phyloP scores from a whole-genome alignment of 257 asterid species.

The Fraxinus pennsylvanica region DNA sequence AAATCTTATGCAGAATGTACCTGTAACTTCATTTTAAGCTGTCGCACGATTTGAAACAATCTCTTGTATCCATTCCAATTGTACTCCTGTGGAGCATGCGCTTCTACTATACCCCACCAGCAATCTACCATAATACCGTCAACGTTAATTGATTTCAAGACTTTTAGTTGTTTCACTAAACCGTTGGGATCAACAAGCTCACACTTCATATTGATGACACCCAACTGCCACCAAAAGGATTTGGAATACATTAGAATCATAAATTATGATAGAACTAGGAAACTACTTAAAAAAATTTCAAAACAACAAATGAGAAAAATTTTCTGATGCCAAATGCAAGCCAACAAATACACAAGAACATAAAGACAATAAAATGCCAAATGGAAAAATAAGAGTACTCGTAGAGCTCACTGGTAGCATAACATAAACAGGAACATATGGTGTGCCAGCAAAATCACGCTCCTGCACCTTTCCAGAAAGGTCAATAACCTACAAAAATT shows the following conservation, averaged over 20 bases:
- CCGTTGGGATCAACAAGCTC: constrained; percentile 92
- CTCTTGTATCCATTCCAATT: constrained; percentile 93
- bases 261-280: constrained; percentile 10
- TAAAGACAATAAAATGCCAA: constrained; percentile 11
- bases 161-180: constrained; percentile 74
- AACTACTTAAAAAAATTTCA: not conserved
- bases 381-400: constrained; percentile 8
- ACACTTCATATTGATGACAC: constrained; percentile 78
- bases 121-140: constrained; percentile 92
- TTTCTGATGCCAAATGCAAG: constrained; percentile 15
- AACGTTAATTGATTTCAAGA: constrained; percentile 66
- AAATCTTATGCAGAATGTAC: constrained; percentile 38
- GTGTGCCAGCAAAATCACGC: constrained; percentile 82
- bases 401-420: constrained; percentile 91
- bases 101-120: constrained; percentile 99
- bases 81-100: constrained; percentile 85
- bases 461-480: constrained; percentile 66
- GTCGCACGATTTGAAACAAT: constrained; percentile 75
- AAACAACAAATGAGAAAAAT: not conserved
- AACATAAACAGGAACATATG: constrained; percentile 81
- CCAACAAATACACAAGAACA: constrained; percentile 22
- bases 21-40: constrained; percentile 80
- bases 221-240: constrained; percentile 65
- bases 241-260: constrained; percentile 15
- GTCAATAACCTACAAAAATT: constrained; percentile 60